Base-by-base conservation (phyloP, 148 eudicot species). In the Arctostaphylos glauca region DNA sequence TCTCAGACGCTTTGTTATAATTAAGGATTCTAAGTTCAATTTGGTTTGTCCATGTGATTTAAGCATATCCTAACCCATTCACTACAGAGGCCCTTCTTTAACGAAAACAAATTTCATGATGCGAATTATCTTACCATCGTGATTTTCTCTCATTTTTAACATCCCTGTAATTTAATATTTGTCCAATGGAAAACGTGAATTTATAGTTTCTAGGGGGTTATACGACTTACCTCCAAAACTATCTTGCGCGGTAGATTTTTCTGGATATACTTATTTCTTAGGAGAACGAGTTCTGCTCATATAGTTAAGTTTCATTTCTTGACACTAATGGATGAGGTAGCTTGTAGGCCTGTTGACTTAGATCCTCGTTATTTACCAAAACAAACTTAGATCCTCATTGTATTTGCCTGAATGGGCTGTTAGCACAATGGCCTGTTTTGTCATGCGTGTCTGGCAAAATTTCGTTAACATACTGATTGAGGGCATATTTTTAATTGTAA, bases 251-350 rank as follows among this genome's bases (percentile, higher is more conserved):
- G 6, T 72, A 19, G 46, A 72, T 6, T 6, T 50, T 0, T 23
- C 52, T 23, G 50, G 25, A 16, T 76, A 9, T 9, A 9, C 3
- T 49, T 21, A 21, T 50, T 75, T 52, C n/a, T 52, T 13, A 10
- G 46, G 74, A 67, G 21, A 59, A 64, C 2, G 19, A 59, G 44
- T 80, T 79, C 55, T 79, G 41, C 31, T 58, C 16, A 5, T 18
- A 46, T 74, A 55, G 31, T 21, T 59, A 16, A 18, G 60, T 48
- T 74, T 19, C 31, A 25, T 50, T 64, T 49, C 14, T 6, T 60
- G 66, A 49, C 66, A 31, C 6, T 49, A 41, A 10, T 47, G 80
- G 62, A 50, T 19, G 44, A 64, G 80, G 31, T 76, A 76, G 80
- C 48, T 62, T 14, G 62, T 38, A 49, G 52, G 41, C 75, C 54